Evolutionary conservation across 352 stramenopile genomes (phyloP), one percentile per base, ranked within the genome.

Genomic region (Paralagenidium karlingii): DNA sequence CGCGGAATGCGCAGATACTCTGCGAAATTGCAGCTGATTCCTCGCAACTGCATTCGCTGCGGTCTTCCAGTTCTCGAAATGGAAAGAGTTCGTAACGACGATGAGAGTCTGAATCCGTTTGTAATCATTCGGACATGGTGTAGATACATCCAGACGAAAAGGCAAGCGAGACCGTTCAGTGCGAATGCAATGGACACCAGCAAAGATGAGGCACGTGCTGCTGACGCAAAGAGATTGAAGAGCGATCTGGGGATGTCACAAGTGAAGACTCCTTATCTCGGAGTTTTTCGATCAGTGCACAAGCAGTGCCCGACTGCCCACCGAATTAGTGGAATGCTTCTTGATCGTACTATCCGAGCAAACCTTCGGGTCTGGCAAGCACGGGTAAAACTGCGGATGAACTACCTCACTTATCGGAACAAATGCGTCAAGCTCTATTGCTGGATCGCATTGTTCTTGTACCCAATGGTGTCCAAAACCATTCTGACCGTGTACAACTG

Each of bases 401-500:
- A 86, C 55, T 84, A 84, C 41, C 52, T 82, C 18, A 81, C 73
- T 27, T 86, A 86, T 52, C 65, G 69, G 11, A 80, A 82, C 55
- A 83, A 81, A 29, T 86, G 73, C 22, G 53, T 86, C 12, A 82
- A 86, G 32, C 58, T 82, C 2, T 84, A 82, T 50, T 78, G 71
- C 47, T 86, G 69, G 73, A 63, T 84, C 16, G 67, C 68, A 26
- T 44, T 84, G 2, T 70, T 84, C 24, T 50, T 86, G n/a, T 86
- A 86, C 31, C 69, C 73, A 15, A 80, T 60, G 0, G 69, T 86
- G 2, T 84, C 68, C 22, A 82, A 84, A 53, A 82, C 69, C 6
- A 86, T 86, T 34, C 30, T 86, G 16, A 81, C 58, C 21, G 60
- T 86, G n/a, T 86, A 82, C 43, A 84, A 83, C 27, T 86, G 73